Evolutionary conservation across 306 rosid species (phyloP).

Genomic region (Gastrolobium bilobum): DNA sequence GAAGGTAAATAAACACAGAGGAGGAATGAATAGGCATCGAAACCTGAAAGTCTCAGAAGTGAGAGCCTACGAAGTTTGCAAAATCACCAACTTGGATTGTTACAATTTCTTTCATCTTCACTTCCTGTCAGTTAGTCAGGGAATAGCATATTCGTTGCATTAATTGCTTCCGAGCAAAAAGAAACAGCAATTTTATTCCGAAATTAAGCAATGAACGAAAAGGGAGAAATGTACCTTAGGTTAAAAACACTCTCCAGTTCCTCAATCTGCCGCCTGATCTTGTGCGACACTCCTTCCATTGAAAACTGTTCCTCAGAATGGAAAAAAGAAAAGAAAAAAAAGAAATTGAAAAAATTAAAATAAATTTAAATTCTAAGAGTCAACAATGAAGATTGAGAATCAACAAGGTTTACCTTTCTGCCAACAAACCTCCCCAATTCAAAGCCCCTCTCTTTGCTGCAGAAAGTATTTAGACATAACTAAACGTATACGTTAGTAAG

Average conservation of each 20-base stretch:
- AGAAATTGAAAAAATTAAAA: too few relatives aligned
- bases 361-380: too few relatives aligned
- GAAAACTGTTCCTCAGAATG: too few relatives aligned
- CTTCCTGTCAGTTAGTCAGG: constrained; percentile 34
- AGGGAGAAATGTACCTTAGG: constrained; percentile 21
- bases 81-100: constrained; percentile 86
- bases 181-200: neutral
- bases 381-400: too few relatives aligned
- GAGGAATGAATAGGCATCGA: neutral
- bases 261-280: too few relatives aligned
- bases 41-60: constrained; percentile 98
- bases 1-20: neutral
- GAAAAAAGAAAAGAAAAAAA: too few relatives aligned
- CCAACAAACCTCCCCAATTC: too few relatives aligned
- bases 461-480: too few relatives aligned
- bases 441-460: too few relatives aligned
- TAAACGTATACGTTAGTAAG: too few relatives aligned
- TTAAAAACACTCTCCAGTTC: neutral
- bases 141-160: neutral
- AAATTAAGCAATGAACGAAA: constrained; percentile 2
- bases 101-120: constrained; percentile 80
- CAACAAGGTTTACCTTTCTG: too few relatives aligned
- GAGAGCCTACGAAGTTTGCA: constrained; percentile 89
- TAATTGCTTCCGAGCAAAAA: constrained; percentile 4
- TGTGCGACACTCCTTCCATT: too few relatives aligned